Conservation (phyloP, 176 grass and related monocot genomes). For the Elymus sibiricus region DNA sequence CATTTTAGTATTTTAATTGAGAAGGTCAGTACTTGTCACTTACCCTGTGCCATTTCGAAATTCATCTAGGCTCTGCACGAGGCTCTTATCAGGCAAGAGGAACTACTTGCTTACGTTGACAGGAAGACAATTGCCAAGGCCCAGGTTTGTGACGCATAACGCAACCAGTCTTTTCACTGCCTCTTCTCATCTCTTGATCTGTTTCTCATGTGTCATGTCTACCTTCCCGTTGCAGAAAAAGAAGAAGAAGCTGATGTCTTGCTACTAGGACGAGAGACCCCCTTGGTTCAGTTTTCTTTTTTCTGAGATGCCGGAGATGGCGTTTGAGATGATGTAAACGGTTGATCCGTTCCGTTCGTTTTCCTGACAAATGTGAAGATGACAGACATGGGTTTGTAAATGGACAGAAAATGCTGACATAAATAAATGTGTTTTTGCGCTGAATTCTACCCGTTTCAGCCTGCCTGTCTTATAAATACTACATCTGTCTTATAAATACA, state of each 20-base stretch:
- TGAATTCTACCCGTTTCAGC: not conserved
- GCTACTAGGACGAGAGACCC: constrained; percentile 43
- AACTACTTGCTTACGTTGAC: constrained; percentile 84
- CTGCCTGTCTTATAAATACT: not conserved
- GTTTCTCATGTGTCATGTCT: constrained; percentile 1
- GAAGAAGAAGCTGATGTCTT: constrained; percentile 64
- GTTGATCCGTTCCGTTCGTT: not conserved
- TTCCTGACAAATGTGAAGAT: constrained; percentile 26
- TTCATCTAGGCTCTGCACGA: constrained; percentile 77
- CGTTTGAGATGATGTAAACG: constrained; percentile 29
- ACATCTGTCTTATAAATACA: not conserved
- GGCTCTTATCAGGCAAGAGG: constrained; percentile 93
- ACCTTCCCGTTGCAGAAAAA: constrained; percentile 38
- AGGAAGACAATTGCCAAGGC: constrained; percentile 75
- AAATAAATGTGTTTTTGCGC: constrained; percentile 34
- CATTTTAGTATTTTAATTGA: not conserved
- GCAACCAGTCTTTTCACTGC: not conserved
- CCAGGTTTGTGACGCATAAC: constrained; percentile 43
- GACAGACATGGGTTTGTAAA: constrained; percentile 37
- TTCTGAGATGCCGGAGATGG: constrained; percentile 22
- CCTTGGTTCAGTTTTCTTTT: not conserved
- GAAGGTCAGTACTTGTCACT: not conserved
- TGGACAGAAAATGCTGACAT: constrained; percentile 29
- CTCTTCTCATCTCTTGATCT: not conserved
- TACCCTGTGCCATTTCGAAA: not conserved